phyloP scores from a whole-genome alignment of 225 moss, liverwort and hornwort genomes.

The Straminergon stramineum region DNA sequence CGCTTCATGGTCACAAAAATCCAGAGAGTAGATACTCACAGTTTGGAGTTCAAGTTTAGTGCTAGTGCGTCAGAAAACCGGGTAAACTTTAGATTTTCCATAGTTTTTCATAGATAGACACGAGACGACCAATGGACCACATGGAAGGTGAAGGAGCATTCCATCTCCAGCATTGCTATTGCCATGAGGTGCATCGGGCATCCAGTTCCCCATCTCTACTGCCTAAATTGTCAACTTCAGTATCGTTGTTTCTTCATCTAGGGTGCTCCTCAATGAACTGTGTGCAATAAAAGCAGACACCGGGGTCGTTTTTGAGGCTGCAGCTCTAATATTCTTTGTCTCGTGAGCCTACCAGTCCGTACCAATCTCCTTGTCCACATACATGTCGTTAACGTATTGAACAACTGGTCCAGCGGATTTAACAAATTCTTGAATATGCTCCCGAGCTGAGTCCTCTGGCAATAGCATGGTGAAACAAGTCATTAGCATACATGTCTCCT shows the following conservation, averaged over 20 bases:
- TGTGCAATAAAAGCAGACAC: not conserved
- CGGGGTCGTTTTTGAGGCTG: not conserved
- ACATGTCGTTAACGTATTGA: constrained; percentile 53
- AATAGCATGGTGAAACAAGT: not conserved
- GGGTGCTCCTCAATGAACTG: not conserved
- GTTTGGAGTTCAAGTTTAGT: too few species aligned
- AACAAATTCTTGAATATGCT: constrained; percentile 53
- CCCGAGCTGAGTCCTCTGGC: constrained; percentile 56
- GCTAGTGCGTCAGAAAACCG: too few species aligned
- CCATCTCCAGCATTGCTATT: not conserved
- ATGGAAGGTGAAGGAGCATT: not conserved
- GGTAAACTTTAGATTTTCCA: not conserved
- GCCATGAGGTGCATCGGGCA: not conserved
- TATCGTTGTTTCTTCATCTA: not conserved
- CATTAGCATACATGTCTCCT: not conserved
- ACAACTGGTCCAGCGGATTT: constrained; percentile 53
- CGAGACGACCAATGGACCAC: not conserved
- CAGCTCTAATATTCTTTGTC: not conserved
- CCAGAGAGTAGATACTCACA: not conserved
- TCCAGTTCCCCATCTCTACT: not conserved
- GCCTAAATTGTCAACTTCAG: not conserved
- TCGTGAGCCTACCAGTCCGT: constrained; percentile 54
- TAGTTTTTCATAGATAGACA: not conserved
- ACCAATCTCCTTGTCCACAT: constrained; percentile 50
- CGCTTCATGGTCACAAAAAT: not conserved